phyloP scores from a whole-genome alignment of 2,329 filamentous ascomycete genomes.

The Colletotrichum spinosum region DNA sequence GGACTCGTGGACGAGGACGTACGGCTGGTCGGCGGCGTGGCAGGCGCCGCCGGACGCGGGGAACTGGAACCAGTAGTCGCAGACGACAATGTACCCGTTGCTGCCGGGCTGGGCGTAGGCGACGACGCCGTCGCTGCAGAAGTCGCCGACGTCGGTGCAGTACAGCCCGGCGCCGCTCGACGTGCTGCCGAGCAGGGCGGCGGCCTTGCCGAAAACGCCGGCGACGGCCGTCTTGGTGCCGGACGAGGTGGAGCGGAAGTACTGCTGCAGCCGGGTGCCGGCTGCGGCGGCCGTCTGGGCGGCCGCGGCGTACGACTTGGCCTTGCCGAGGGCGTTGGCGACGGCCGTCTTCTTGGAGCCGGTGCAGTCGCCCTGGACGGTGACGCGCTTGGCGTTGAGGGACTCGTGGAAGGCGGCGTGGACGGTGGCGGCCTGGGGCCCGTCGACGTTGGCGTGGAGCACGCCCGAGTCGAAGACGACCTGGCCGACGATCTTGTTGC shows the following conservation, averaged over 20 bases:
- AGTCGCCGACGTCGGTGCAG: conserved; percentile 60
- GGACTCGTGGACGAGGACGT: conserved; percentile 73
- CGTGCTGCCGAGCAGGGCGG: conserved; percentile 57
- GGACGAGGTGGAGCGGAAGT: conserved; percentile 65
- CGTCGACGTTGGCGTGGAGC: conserved; percentile 66
- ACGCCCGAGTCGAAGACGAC: conserved; percentile 67
- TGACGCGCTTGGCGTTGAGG: conserved; percentile 56
- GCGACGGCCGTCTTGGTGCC: conserved; percentile 57
- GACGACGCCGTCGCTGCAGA: conserved; percentile 62
- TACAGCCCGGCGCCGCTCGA: conserved; percentile 59
- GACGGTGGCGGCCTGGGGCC: conserved; percentile 59
- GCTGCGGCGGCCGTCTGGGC: conserved; percentile 56
- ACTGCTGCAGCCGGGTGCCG: conserved; percentile 60
- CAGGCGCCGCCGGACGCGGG: conserved; percentile 61
- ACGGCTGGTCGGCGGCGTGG: conserved; percentile 65
- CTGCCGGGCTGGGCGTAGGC: conserved; percentile 70
- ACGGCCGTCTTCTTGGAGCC: conserved; percentile 43
- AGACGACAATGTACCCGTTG: conserved; percentile 68
- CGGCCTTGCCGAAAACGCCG: conserved; percentile 57
- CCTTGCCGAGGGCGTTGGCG: conserved; percentile 61
- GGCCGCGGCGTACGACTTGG: conserved; percentile 59
- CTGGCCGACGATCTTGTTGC: conserved; percentile 60
- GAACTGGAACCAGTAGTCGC: conserved; percentile 68
- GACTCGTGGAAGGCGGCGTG: conserved; percentile 58
- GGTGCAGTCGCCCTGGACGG: conserved; percentile 22